These are phyloP conservation scores for Malassezia sympodialis DNA, from an alignment of 1,284 basidiomycete species.

Conservation along the genomic window DNA sequence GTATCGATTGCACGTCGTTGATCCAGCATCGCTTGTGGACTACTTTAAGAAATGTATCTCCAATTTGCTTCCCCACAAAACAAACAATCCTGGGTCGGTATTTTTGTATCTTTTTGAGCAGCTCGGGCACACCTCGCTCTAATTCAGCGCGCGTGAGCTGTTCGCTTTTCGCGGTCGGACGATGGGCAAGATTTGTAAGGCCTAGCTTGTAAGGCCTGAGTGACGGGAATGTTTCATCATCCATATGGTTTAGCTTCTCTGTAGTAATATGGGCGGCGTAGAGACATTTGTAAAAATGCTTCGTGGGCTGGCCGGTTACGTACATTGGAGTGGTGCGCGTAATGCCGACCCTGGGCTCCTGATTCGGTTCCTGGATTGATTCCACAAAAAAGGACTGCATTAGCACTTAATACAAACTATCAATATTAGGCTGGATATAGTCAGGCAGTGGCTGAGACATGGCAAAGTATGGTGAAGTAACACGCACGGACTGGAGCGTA, in stretches of 20 bases:
- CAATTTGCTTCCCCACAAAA: conserved; percentile 17
- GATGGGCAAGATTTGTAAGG: conserved; percentile 13
- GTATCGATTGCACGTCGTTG: not conserved
- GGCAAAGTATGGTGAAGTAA: conserved; percentile 8
- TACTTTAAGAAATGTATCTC: conserved; percentile 1
- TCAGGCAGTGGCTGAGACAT: conserved; percentile 5
- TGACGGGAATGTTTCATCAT: conserved; percentile 5
- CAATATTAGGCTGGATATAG: not conserved
- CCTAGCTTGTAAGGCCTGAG: conserved; percentile 4
- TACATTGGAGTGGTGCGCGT: conserved; percentile 15
- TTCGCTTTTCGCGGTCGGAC: conserved; percentile 10
- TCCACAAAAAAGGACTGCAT: conserved; percentile 14
- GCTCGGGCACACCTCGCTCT: conserved; percentile 5
- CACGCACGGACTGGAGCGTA: not conserved
- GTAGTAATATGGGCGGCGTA: conserved; percentile 5
- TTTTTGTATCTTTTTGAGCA: conserved; percentile 1
- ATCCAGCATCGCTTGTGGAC: not conserved
- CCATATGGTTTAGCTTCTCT: not conserved
- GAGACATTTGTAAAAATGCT: conserved; percentile 14
- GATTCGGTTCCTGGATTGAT: conserved; percentile 16
- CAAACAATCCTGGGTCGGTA: conserved; percentile 11
- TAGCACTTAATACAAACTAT: not conserved
- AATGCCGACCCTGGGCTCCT: conserved; percentile 12
- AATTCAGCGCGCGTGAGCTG: conserved; percentile 6
- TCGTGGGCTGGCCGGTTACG: not conserved